Evolutionary conservation across 805 yeast species (phyloP).

Genomic region (Candida fluviatilis): DNA sequence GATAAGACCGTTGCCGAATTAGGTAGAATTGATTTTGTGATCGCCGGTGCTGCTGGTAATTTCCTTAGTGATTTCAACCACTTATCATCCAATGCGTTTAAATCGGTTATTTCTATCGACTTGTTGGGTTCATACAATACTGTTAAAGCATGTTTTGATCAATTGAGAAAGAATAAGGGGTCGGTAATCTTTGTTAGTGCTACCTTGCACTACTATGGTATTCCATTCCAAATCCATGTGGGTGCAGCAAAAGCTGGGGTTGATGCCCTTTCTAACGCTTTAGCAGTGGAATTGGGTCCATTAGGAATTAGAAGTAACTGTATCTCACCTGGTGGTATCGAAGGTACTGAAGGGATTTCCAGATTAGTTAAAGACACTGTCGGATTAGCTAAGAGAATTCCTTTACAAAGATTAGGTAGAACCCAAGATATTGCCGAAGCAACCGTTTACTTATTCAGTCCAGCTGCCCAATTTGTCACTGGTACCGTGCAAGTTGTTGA

Average conservation of each 20-base stretch:
- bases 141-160: conserved; percentile 35
- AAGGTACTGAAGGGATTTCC: conserved; percentile 76
- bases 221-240: conserved; percentile 71
- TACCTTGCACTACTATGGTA: conserved; percentile 41
- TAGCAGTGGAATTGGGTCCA: conserved; percentile 91
- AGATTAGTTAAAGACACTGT: conserved; percentile 41
- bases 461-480: conserved; percentile 70
- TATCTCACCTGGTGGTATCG: conserved; percentile 89
- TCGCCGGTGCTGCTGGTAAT: conserved; percentile 45
- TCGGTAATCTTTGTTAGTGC: conserved; percentile 46
- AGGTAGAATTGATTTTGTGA: conserved; percentile 41
- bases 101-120: conserved; percentile 36
- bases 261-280: conserved; percentile 76
- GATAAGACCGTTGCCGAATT: conserved; percentile 46
- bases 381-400: conserved; percentile 38
- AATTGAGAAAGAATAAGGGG: conserved; percentile 37
- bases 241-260: conserved; percentile 97
- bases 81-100: conserved; percentile 39
- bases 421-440: conserved; percentile 81
- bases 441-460: conserved; percentile 76
- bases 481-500: conserved; percentile 85
- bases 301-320: conserved; percentile 78
- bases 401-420: conserved; percentile 64
- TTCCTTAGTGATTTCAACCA: conserved; percentile 41
- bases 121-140: conserved; percentile 40